These are phyloP conservation scores for Schizophyllum commune DNA, from an alignment of 1,284 basidiomycete species.

Conservation along the genomic window DNA sequence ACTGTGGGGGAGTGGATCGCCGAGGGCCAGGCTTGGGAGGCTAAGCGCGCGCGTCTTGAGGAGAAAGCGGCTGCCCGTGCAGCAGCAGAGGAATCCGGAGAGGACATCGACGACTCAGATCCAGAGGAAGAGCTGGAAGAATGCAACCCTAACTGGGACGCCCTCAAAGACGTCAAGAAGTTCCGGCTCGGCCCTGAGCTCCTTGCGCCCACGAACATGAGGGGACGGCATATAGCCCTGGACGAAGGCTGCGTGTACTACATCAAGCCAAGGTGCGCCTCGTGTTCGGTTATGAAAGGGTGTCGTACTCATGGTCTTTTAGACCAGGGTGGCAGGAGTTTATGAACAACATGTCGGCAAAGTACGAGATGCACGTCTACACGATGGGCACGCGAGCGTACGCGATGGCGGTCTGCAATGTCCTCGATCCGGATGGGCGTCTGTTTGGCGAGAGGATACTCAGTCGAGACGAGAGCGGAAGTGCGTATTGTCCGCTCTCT, in stretches of 20 bases:
- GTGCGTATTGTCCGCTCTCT: slow-evolving; percentile 37
- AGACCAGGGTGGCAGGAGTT: slow-evolving; percentile 88
- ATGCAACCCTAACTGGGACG: slow-evolving; percentile 84
- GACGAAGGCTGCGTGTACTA: slow-evolving; percentile 92
- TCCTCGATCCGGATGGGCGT: slow-evolving; percentile 85
- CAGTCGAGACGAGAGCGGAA: slow-evolving; percentile 93
- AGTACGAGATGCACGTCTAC: slow-evolving; percentile 99
- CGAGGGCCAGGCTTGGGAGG: slow-evolving; percentile 74
- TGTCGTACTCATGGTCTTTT: slow-evolving; percentile 12
- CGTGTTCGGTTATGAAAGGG: slow-evolving; percentile 9
- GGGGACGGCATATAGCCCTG: slow-evolving; percentile 30
- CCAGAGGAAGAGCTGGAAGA: slow-evolving; percentile 43
- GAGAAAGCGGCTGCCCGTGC: background rate
- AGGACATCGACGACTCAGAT: slow-evolving; percentile 30
- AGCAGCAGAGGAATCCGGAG: background rate
- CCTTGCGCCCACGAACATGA: slow-evolving; percentile 52
- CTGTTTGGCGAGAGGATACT: slow-evolving; percentile 86
- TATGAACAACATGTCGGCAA: slow-evolving; percentile 60
- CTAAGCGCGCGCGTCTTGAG: slow-evolving; percentile 20
- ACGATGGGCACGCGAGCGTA: slow-evolving; percentile 99
- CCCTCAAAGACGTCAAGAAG: slow-evolving; percentile 80
- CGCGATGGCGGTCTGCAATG: slow-evolving; percentile 89
- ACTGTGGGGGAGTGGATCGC: slow-evolving; percentile 96
- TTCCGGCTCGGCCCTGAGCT: slow-evolving; percentile 84
- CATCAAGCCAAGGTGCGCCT: slow-evolving; percentile 81